Evolutionary conservation across 2,329 filamentous ascomycete species (phyloP).

Genomic region (Fusarium siculi): DNA sequence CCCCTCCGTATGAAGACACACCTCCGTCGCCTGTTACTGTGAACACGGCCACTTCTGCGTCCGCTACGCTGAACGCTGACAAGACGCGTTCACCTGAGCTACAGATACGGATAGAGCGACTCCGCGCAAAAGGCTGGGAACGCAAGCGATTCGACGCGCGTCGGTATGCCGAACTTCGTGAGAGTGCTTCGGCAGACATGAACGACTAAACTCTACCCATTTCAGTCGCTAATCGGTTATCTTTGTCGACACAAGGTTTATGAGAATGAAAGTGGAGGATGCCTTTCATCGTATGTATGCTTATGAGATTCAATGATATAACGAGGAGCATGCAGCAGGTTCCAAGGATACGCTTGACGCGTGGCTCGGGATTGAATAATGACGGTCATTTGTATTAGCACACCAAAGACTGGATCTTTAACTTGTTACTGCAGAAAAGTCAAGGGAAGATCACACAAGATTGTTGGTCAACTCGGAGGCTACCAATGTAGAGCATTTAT

Average conservation of each 20-base stretch:
- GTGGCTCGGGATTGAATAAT: neutral
- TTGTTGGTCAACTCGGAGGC: constrained; percentile 7
- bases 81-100: constrained; percentile 56
- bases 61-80: constrained; percentile 41
- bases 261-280: neutral
- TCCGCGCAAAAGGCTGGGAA: constrained; percentile 66
- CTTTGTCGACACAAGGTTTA: neutral
- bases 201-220: constrained; percentile 16
- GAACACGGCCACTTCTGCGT: constrained; percentile 1
- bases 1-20: constrained; percentile 39
- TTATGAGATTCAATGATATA: constrained; percentile 32
- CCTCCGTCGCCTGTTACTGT: neutral
- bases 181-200: constrained; percentile 63
- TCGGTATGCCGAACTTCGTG: constrained; percentile 64
- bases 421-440: neutral
- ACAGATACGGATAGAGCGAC: constrained; percentile 62
- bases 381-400: neutral
- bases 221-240: neutral
- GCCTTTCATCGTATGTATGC: constrained; percentile 18
- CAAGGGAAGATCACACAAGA: neutral
- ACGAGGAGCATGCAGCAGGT: constrained; percentile 14
- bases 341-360: constrained; percentile 4
- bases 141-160: constrained; percentile 64
- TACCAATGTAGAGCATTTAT: constrained; percentile 20
- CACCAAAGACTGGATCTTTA: constrained; percentile 33